Evolutionary conservation across 768 basidiomycete species (phyloP).

Genomic region (Hypholoma fasciculare): DNA sequence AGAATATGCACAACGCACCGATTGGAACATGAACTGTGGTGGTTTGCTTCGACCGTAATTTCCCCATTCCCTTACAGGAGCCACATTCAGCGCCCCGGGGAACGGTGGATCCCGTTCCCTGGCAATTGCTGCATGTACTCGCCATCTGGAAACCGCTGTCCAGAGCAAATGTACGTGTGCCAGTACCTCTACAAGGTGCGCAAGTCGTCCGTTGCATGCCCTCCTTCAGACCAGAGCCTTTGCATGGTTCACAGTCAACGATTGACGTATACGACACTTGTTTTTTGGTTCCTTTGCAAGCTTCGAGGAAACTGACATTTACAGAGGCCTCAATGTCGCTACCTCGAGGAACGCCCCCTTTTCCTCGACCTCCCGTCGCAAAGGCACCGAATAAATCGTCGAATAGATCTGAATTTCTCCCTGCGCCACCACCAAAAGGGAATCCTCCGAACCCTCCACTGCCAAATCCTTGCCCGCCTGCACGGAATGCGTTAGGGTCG

Average conservation of each 20-base stretch:
- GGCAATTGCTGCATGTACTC: slow-evolving; percentile 82
- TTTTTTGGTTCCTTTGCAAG: slow-evolving; percentile 85
- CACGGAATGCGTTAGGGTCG: slow-evolving; percentile 81
- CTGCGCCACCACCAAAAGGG: slow-evolving; percentile 18
- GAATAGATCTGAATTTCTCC: slow-evolving; percentile 19
- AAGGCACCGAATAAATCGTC: slow-evolving; percentile 75
- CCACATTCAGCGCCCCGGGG: slow-evolving; percentile 79
- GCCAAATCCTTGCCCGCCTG: slow-evolving; percentile 15
- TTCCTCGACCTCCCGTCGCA: slow-evolving; percentile 39
- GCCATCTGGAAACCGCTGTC: slow-evolving; percentile 97
- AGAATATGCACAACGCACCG: slow-evolving; percentile 47
- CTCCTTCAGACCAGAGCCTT: slow-evolving; percentile 81
- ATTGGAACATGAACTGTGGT: slow-evolving; percentile 84
- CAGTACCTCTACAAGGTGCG: slow-evolving; percentile 79
- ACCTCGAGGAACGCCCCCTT: slow-evolving; percentile 52
- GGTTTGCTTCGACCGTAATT: slow-evolving; percentile 76
- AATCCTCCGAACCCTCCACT: slow-evolving; percentile 24
- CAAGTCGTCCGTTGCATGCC: slow-evolving; percentile 86
- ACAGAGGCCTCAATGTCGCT: slow-evolving; percentile 81
- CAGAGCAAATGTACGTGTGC: slow-evolving; percentile 86
- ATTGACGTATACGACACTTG: slow-evolving; percentile 80
- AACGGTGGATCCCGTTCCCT: slow-evolving; percentile 77
- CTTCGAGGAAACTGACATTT: slow-evolving; percentile 85
- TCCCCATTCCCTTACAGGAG: slow-evolving; percentile 83
- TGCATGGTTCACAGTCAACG: slow-evolving; percentile 80